Evolutionary conservation across 768 basidiomycete genomes (phyloP).

Genomic region (Solioccasus polychromus): DNA sequence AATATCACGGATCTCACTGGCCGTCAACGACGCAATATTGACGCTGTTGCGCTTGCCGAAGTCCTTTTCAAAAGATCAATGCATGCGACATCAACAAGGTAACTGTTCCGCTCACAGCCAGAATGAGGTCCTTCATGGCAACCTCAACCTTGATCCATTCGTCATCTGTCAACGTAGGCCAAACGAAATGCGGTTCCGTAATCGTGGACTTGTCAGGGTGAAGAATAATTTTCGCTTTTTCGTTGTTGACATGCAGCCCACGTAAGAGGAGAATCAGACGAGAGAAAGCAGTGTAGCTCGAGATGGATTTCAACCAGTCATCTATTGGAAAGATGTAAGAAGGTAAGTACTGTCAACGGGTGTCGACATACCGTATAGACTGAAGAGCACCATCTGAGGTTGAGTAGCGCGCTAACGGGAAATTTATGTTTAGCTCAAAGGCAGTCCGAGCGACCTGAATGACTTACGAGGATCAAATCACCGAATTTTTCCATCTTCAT

Average conservation of each 20-base stretch:
- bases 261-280: slow-evolving; percentile 95
- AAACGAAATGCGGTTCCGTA: slow-evolving; percentile 96
- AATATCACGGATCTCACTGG: slow-evolving; percentile 96
- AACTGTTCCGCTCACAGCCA: slow-evolving; percentile 52
- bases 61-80: slow-evolving; percentile 50
- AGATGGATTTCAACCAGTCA: slow-evolving; percentile 99
- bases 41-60: slow-evolving; percentile 99
- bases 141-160: slow-evolving; percentile 99
- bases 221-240: slow-evolving; percentile 98
- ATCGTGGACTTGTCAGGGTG: slow-evolving; percentile 97
- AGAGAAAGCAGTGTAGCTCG: slow-evolving; percentile 98
- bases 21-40: slow-evolving; percentile 95
- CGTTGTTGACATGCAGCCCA: slow-evolving; percentile 97
- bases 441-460: background rate
- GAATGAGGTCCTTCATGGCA: slow-evolving; percentile 95
- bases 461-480: slow-evolving; percentile 81
- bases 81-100: background rate
- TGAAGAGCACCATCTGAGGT: slow-evolving; percentile 99
- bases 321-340: slow-evolving; percentile 42
- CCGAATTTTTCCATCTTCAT: slow-evolving; percentile 99
- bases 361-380: slow-evolving; percentile 70
- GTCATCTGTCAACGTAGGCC: slow-evolving; percentile 90
- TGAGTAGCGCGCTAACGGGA: slow-evolving; percentile 79
- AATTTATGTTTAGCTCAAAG: background rate
- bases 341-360: slow-evolving; percentile 2